These are phyloP conservation scores for Microdochium trichocladiopsis DNA, from an alignment of 2,329 filamentous ascomycete genomes.

Conservation along the genomic window DNA sequence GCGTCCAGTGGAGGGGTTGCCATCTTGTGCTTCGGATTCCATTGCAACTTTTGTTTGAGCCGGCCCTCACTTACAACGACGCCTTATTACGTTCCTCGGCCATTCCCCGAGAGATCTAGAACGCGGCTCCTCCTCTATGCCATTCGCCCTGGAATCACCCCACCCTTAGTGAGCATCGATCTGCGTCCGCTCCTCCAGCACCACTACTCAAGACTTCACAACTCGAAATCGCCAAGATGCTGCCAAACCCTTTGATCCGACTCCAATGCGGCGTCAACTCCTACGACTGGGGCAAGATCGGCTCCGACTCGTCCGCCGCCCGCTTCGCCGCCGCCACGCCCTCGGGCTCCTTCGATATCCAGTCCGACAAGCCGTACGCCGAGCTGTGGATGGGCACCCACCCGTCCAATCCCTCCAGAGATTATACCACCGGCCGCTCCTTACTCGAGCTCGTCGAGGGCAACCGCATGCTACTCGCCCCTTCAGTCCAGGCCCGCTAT, in stretches of 20 bases:
- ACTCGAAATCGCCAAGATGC: slow-evolving; percentile 10
- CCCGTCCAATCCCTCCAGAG: slow-evolving; percentile 89
- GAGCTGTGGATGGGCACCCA: slow-evolving; percentile 99
- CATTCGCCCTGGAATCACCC: too few species aligned
- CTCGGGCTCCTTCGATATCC: slow-evolving; percentile 64
- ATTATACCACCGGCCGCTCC: slow-evolving; percentile 74
- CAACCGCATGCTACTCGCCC: slow-evolving; percentile 75
- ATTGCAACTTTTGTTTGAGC: too few species aligned
- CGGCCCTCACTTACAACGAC: too few species aligned
- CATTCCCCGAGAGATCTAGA: too few species aligned
- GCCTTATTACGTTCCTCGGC: too few species aligned
- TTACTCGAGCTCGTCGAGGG: slow-evolving; percentile 83
- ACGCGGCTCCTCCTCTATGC: too few species aligned
- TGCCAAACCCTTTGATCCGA: slow-evolving; percentile 78
- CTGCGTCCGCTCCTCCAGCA: too few species aligned
- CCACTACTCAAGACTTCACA: too few species aligned
- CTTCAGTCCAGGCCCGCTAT: slow-evolving; percentile 67
- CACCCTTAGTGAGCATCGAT: too few species aligned
- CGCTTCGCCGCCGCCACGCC: slow-evolving; percentile 83
- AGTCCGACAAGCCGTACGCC: slow-evolving; percentile 86
- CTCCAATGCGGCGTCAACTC: slow-evolving; percentile 92
- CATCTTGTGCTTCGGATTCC: too few species aligned
- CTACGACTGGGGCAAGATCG: slow-evolving; percentile 98
- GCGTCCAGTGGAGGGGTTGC: too few species aligned
- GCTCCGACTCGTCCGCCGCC: slow-evolving; percentile 79